Evolutionary conservation across 2,329 filamentous ascomycete genomes (phyloP).

Genomic region (Orbilia blumenaviensis): DNA sequence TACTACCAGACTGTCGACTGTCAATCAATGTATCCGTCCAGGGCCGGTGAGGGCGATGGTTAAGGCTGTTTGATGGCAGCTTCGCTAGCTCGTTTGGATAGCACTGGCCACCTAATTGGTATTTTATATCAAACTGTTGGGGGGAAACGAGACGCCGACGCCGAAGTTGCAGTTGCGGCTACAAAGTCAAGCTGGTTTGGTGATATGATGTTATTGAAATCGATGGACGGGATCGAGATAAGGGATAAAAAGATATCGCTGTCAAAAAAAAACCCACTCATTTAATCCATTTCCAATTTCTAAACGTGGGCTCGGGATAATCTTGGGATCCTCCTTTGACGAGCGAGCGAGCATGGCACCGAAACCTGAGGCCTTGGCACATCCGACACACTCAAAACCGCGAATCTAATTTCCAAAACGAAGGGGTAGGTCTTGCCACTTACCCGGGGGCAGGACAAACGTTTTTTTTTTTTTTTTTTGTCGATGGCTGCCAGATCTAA

Average conservation of each 20-base stretch:
- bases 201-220: neutral
- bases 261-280: neutral
- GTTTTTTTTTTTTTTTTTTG: too few relatives aligned
- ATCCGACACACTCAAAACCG: constrained; percentile 41
- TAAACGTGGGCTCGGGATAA: neutral
- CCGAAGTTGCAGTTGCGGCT: neutral
- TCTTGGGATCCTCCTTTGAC: neutral
- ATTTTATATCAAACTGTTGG: neutral
- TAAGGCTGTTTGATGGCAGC: constrained; percentile 21
- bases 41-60: constrained; percentile 21
- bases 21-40: constrained; percentile 33
- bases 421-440: constrained; percentile 23
- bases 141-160: constrained; percentile 1
- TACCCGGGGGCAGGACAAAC: constrained; percentile 18
- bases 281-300: neutral
- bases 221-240: neutral
- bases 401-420: constrained; percentile 51
- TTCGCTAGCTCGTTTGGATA: neutral
- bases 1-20: too few relatives aligned
- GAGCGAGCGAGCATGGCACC: neutral
- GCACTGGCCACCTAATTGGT: constrained; percentile 30
- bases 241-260: neutral
- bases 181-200: too few relatives aligned
- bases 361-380: constrained; percentile 28
- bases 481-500: neutral